phyloP scores from a whole-genome alignment of 2,329 filamentous ascomycete genomes.

The Fusarium bactridioides region DNA sequence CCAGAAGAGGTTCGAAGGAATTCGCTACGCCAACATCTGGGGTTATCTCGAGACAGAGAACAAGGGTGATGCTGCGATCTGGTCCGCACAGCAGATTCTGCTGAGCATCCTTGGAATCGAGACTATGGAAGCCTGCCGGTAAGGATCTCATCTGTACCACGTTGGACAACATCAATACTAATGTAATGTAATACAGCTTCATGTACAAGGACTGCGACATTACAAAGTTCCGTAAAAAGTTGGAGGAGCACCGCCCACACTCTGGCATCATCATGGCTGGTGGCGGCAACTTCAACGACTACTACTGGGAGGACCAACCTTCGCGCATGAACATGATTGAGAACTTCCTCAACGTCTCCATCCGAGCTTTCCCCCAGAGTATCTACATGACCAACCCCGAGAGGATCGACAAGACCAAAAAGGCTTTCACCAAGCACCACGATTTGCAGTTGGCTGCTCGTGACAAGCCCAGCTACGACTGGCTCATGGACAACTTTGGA shows the following conservation, averaged over 20 bases:
- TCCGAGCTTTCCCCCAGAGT: conserved; percentile 41
- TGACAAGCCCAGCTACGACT: conserved; percentile 40
- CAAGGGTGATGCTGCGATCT: conserved; percentile 42
- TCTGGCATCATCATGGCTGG: conserved; percentile 42
- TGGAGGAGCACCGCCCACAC: conserved; percentile 40
- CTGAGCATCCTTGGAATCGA: conserved; percentile 40
- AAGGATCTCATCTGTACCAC: conserved; percentile 12
- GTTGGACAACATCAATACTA: conserved; percentile 12
- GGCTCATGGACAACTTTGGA: conserved; percentile 36
- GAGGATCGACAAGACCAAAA: conserved; percentile 29
- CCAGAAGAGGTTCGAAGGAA: conserved; percentile 36
- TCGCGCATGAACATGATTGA: conserved; percentile 43
- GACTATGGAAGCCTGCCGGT: conserved; percentile 41
- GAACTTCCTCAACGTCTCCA: conserved; percentile 33
- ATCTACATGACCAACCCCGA: conserved; percentile 37
- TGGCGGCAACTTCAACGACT: conserved; percentile 42
- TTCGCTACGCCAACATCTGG: conserved; percentile 42
- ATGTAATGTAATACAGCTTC: conserved; percentile 29
- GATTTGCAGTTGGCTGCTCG: conserved; percentile 39
- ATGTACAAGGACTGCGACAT: conserved; percentile 39
- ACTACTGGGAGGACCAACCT: conserved; percentile 43
- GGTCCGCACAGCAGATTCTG: conserved; percentile 41
- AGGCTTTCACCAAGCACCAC: conserved; percentile 33
- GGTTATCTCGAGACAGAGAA: conserved; percentile 42
- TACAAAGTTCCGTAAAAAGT: conserved; percentile 27